Evolutionary conservation across 768 basidiomycete species (phyloP).

Genomic region (Galerina sulciceps): DNA sequence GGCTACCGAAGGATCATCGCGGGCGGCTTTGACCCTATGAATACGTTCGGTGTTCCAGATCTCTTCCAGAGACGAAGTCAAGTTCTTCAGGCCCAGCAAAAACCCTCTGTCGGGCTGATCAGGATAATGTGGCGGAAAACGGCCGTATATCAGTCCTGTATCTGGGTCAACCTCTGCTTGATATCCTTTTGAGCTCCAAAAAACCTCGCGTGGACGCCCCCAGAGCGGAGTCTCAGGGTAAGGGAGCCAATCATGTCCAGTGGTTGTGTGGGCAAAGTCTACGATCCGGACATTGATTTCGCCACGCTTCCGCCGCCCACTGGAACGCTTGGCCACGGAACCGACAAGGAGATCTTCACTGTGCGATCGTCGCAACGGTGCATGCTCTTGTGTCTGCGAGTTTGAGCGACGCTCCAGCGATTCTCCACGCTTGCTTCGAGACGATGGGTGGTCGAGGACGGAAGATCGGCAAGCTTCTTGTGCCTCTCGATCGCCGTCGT

Average conservation of each 20-base stretch:
- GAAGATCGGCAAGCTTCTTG: constrained; percentile 76
- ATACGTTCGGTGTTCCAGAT: constrained; percentile 90
- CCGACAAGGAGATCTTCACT: constrained; percentile 81
- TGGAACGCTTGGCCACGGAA: constrained; percentile 64
- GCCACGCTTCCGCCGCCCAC: constrained; percentile 77
- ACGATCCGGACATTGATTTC: constrained; percentile 96
- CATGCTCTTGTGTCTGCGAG: constrained; percentile 45
- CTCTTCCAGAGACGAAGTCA: constrained; percentile 74
- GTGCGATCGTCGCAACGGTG: constrained; percentile 70
- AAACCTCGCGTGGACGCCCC: constrained; percentile 45
- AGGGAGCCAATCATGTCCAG: constrained; percentile 87
- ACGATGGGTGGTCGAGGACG: constrained; percentile 66
- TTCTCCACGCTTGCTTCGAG: constrained; percentile 76
- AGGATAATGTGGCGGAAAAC: constrained; percentile 92
- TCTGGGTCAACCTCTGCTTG: constrained; percentile 80
- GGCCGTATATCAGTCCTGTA: constrained; percentile 84
- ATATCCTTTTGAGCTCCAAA: constrained; percentile 73
- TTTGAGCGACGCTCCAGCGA: constrained; percentile 68
- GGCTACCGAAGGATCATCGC: constrained; percentile 56
- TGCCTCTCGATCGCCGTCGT: constrained; percentile 90
- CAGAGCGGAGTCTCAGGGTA: constrained; percentile 53
- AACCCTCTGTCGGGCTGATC: constrained; percentile 94
- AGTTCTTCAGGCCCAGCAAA: constrained; percentile 84
- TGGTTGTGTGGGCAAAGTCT: constrained; percentile 98
- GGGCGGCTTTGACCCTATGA: constrained; percentile 62